Percentiles rank a stretch among this genome's conserved stretches.
These are phyloP conservation scores for Trichoderma sp. DNA, from an alignment of 2,329 filamentous ascomycete species.

Conservation along the genomic window DNA sequence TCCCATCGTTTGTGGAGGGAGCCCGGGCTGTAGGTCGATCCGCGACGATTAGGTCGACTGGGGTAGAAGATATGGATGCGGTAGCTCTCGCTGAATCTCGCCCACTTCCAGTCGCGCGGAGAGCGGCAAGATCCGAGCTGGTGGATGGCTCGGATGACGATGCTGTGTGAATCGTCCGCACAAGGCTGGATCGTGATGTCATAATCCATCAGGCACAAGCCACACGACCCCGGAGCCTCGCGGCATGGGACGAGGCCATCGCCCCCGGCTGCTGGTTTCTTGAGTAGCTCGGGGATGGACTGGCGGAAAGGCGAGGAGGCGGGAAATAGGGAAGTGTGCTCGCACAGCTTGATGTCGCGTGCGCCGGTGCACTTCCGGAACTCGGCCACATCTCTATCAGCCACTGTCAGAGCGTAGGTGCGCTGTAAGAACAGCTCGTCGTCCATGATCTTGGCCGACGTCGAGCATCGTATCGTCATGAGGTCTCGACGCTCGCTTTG, in stretches of 20 bases:
- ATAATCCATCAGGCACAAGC: slow-evolving; percentile 28
- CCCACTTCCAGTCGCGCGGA: slow-evolving; percentile 28
- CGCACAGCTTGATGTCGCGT: slow-evolving; percentile 27
- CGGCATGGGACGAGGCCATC: slow-evolving; percentile 21
- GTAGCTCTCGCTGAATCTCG: slow-evolving; percentile 26
- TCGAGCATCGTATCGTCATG: slow-evolving; percentile 21
- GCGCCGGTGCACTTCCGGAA: slow-evolving; percentile 23
- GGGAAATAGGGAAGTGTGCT: slow-evolving; percentile 25
- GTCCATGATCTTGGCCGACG: slow-evolving; percentile 22
- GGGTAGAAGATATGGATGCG: slow-evolving; percentile 25
- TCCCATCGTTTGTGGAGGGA: slow-evolving; percentile 22
- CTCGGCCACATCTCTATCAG: slow-evolving; percentile 3
- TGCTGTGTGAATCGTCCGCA: slow-evolving; percentile 14
- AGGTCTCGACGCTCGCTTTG: slow-evolving; percentile 20
- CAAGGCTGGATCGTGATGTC: slow-evolving; percentile 23
- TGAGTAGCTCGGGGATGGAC: slow-evolving; percentile 23
- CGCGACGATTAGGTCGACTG: slow-evolving; percentile 25
- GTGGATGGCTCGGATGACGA: slow-evolving; percentile 24
- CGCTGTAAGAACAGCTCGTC: slow-evolving; percentile 25
- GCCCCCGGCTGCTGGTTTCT: slow-evolving; percentile 2
- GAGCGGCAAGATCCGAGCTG: slow-evolving; percentile 26
- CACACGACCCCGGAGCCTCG: slow-evolving; percentile 24
- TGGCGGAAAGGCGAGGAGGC: slow-evolving; percentile 23
- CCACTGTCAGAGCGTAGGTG: slow-evolving; percentile 22
- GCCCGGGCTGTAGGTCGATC: slow-evolving; percentile 22